phyloP scores from a whole-genome alignment of 129 eudicot species.

The Tanacetum coccineum region DNA sequence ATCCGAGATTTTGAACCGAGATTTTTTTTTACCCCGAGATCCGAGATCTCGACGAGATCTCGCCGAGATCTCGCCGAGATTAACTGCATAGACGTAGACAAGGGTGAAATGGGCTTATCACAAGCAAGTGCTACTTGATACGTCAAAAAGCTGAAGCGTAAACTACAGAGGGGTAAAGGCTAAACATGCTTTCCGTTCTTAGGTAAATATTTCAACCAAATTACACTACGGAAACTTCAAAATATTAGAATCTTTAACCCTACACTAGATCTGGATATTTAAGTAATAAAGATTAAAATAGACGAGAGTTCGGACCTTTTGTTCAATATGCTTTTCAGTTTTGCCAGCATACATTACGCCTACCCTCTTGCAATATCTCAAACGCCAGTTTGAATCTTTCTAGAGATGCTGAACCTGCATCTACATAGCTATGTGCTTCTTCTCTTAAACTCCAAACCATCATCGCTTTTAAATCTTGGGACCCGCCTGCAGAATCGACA shows the following conservation, averaged over 20 bases:
- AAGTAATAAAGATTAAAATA: slow-evolving; percentile 3
- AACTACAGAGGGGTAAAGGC: slow-evolving; percentile 6
- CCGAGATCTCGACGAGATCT: too few relatives aligned
- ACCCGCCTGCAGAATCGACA: slow-evolving; percentile 56
- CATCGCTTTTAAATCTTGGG: slow-evolving; percentile 61
- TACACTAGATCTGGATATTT: slow-evolving; percentile 9
- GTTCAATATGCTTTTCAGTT: slow-evolving; percentile 34
- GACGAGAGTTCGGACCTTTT: slow-evolving; percentile 24
- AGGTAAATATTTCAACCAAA: slow-evolving; percentile 13
- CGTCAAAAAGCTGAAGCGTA: slow-evolving; percentile 14
- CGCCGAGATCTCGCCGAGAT: too few relatives aligned
- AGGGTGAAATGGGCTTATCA: slow-evolving; percentile 3
- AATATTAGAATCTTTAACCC: slow-evolving; percentile 25
- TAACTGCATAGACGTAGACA: too few relatives aligned
- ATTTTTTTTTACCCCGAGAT: too few relatives aligned
- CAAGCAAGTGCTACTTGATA: slow-evolving; percentile 18
- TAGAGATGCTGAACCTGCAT: slow-evolving; percentile 71
- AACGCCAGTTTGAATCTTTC: slow-evolving; percentile 81
- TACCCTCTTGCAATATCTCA: slow-evolving; percentile 87
- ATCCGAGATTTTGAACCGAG: too few relatives aligned
- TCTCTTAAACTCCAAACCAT: slow-evolving; percentile 85
- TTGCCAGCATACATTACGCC: slow-evolving; percentile 82
- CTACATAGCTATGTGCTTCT: slow-evolving; percentile 70
- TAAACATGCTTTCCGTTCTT: slow-evolving; percentile 22
- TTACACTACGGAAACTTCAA: slow-evolving; percentile 21